Base-by-base conservation (phyloP, 176 grass and related monocot species). In the Oropetium thomaeum region DNA sequence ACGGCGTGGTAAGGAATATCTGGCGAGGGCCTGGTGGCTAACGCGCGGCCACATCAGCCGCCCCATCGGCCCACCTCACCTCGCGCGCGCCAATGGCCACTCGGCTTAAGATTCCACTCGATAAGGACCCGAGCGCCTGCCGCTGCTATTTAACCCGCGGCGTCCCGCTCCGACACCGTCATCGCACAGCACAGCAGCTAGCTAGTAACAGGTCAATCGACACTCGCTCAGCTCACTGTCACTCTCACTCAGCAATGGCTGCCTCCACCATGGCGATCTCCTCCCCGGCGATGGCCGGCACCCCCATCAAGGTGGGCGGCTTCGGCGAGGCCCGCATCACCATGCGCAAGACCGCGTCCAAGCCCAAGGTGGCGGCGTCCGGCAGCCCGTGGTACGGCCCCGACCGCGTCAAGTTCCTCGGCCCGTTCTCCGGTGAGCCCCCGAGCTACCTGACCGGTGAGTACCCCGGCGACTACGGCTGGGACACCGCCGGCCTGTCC, bases 401-500 rank as follows among this genome's bases (percentile, higher is more conserved):
- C 7, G 89, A 91, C 79, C 86, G 74, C 23, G 86, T 89, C 20
- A 82, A 83, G 57, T 89, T 86, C 75, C 75, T 92, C 0, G 86
- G 83, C 63, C 83, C 86, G 10, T 86, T 89, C 59, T 89, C 83
- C 25, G 79, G 79, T 26, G 80, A 89, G 52, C 68, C 90, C 52
- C 83, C 86, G 47, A 86, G 86, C 70, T 87, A 89, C 80, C 83
- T 87, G 10, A 86, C 79, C 26, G 87, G 83, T 5, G 87, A 93
- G 66, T 93, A 89, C 72, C 76, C 83, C 5, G 80, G 90, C 14
- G 87, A 89, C 76, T 93, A 93, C 83, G 83, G 90, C 35, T 87
- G 80, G 90, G 90, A 93, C 81, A 88, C 85, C 13, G 78, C 85
- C 0, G 85, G 85, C 0, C 68, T 88, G 2, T 93, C 87, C 2